Evolutionary conservation across 1,139 yeast genomes (phyloP).

Genomic region (Yamadazyma siamensis): DNA sequence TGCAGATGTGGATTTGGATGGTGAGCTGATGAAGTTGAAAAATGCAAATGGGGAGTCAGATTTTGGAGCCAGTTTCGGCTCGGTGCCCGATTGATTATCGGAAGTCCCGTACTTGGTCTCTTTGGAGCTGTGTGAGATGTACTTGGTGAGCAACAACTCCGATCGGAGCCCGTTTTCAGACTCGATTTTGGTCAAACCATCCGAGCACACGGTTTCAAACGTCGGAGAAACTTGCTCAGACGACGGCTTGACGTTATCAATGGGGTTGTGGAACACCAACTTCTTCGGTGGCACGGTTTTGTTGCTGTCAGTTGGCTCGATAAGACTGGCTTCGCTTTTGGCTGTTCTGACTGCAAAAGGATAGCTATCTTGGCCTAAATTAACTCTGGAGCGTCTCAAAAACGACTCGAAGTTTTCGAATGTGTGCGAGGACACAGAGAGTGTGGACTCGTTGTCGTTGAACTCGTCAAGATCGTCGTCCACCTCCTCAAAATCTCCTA

Average conservation of each 20-base stretch:
- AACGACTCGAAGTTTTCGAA: slow-evolving; percentile 31
- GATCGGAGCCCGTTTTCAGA: background rate
- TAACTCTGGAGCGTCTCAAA: slow-evolving; percentile 33
- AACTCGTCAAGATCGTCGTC: slow-evolving; percentile 9
- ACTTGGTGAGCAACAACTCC: slow-evolving; percentile 18
- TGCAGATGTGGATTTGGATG: slow-evolving; percentile 4
- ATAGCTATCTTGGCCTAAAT: slow-evolving; percentile 26
- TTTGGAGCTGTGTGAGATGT: too few relatives aligned
- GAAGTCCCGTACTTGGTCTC: too few relatives aligned
- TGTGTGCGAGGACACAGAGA: slow-evolving; percentile 9
- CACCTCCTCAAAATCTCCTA: slow-evolving; percentile 3
- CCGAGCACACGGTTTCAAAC: slow-evolving; percentile 24
- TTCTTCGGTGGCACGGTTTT: too few relatives aligned
- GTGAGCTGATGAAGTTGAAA: slow-evolving; percentile 11
- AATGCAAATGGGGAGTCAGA: slow-evolving; percentile 9
- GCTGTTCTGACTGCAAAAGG: slow-evolving; percentile 29
- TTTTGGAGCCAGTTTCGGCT: too few relatives aligned
- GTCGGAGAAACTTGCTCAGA: slow-evolving; percentile 25
- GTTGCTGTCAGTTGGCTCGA: too few relatives aligned
- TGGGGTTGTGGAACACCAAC: slow-evolving; percentile 45
- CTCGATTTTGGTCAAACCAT: background rate
- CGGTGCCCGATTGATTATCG: too few relatives aligned
- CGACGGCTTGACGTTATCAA: slow-evolving; percentile 23
- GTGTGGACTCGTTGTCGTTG: slow-evolving; percentile 13
- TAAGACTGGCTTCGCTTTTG: slow-evolving; percentile 13